Conservation (phyloP, 805 yeast genomes). For the Teunomyces tritomae region DNA sequence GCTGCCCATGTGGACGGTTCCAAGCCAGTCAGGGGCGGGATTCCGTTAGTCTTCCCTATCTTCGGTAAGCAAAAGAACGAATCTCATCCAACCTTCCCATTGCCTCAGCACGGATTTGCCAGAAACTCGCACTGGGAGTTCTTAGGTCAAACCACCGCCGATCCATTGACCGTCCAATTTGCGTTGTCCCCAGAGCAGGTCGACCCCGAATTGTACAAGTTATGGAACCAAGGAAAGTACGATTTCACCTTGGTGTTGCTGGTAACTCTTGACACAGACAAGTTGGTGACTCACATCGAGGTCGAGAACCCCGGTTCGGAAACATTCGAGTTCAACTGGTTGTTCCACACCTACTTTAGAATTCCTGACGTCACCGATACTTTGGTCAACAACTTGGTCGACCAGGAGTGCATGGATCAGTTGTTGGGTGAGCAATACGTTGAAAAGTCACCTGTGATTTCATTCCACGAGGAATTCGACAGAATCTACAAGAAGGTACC, state of each 20-base stretch:
- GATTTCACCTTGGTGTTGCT: slow-evolving; percentile 57
- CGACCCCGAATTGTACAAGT: slow-evolving; percentile 52
- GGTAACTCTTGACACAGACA: slow-evolving; percentile 46
- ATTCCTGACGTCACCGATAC: slow-evolving; percentile 77
- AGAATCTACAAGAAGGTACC: slow-evolving; percentile 71
- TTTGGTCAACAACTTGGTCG: slow-evolving; percentile 74
- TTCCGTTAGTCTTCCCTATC: slow-evolving; percentile 93
- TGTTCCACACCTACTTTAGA: slow-evolving; percentile 86
- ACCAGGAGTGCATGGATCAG: slow-evolving; percentile 74
- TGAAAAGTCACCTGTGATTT: slow-evolving; percentile 73
- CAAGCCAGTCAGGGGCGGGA: slow-evolving; percentile 95
- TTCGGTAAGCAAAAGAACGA: slow-evolving; percentile 68
- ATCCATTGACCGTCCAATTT: slow-evolving; percentile 75
- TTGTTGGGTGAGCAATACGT: slow-evolving; percentile 57
- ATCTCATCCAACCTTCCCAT: slow-evolving; percentile 51
- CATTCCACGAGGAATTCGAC: slow-evolving; percentile 78
- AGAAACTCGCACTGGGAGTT: slow-evolving; percentile 91
- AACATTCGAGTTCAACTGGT: slow-evolving; percentile 83
- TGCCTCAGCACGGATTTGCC: slow-evolving; percentile 98
- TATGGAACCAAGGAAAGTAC: slow-evolving; percentile 52
- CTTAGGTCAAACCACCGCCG: slow-evolving; percentile 73
- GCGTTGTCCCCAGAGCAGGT: slow-evolving; percentile 87
- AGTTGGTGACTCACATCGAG: slow-evolving; percentile 67
- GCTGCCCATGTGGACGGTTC: slow-evolving; percentile 88
- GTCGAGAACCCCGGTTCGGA: slow-evolving; percentile 68